Percentiles rank a stretch among this genome's conserved stretches.
Evolutionary conservation across 2,329 filamentous ascomycete genomes (phyloP).

Genomic region (Aspergillus brasiliensis): DNA sequence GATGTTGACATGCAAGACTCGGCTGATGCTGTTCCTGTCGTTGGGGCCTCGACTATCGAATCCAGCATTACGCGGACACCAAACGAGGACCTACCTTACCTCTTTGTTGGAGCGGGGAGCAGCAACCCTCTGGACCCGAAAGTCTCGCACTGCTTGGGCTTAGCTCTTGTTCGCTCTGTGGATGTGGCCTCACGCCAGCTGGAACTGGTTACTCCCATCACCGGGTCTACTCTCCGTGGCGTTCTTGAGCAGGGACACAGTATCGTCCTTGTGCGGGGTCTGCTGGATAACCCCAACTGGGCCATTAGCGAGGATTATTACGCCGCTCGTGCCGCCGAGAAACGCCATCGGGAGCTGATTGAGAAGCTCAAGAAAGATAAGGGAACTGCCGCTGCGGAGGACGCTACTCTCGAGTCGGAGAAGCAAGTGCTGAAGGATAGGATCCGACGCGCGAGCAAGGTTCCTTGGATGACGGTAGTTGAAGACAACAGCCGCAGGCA

Average conservation of each 20-base stretch:
- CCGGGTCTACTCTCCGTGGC: slow-evolving; percentile 30
- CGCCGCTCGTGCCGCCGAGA: slow-evolving; percentile 40
- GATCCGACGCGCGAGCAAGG: slow-evolving; percentile 38
- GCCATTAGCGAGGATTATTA: slow-evolving; percentile 48
- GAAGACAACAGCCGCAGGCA: slow-evolving; percentile 36
- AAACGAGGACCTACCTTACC: slow-evolving; percentile 53
- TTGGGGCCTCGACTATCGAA: slow-evolving; percentile 3
- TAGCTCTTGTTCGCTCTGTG: slow-evolving; percentile 50
- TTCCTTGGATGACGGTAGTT: slow-evolving; percentile 46
- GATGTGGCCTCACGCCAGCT: slow-evolving; percentile 42
- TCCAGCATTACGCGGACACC: slow-evolving; percentile 44
- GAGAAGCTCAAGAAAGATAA: slow-evolving; percentile 24
- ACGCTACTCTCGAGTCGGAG: not conserved
- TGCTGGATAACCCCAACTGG: slow-evolving; percentile 49
- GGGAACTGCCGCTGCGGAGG: not conserved
- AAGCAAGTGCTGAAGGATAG: slow-evolving; percentile 32
- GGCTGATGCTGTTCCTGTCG: not conserved
- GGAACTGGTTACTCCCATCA: slow-evolving; percentile 54
- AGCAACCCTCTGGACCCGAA: slow-evolving; percentile 50
- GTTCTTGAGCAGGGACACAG: slow-evolving; percentile 38
- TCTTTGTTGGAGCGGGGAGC: slow-evolving; percentile 47
- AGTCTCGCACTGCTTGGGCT: slow-evolving; percentile 52
- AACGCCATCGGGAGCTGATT: slow-evolving; percentile 31
- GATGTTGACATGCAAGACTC: slow-evolving; percentile 17
- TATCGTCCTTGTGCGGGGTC: slow-evolving; percentile 53